These are phyloP conservation scores for Saccharomycopsis fermentans DNA, from an alignment of 805 yeast species.

Conservation along the genomic window DNA sequence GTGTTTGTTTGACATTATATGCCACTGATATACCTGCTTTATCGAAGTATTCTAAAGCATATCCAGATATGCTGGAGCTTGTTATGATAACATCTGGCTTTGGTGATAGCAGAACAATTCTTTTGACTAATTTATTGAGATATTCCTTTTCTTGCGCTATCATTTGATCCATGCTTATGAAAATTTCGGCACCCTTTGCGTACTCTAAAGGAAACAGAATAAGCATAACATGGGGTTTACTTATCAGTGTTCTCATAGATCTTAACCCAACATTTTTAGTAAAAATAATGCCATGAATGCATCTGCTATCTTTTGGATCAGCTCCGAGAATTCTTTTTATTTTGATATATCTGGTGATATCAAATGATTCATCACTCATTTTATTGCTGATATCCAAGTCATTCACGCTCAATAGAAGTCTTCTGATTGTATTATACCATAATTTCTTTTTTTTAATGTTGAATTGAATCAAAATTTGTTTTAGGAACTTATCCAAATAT, in stretches of 20 bases:
- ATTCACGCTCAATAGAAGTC: slow-evolving; percentile 45
- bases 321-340: slow-evolving; percentile 82
- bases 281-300: slow-evolving; percentile 72
- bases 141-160: slow-evolving; percentile 83
- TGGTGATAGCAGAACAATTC: slow-evolving; percentile 50
- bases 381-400: slow-evolving; percentile 48
- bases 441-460: slow-evolving; percentile 16
- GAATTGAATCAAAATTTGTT: slow-evolving; percentile 12
- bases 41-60: slow-evolving; percentile 62
- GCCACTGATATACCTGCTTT: slow-evolving; percentile 76
- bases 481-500: slow-evolving; percentile 6
- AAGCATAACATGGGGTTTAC: slow-evolving; percentile 66
- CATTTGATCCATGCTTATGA: slow-evolving; percentile 74
- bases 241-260: slow-evolving; percentile 57
- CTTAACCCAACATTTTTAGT: slow-evolving; percentile 76
- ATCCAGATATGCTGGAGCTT: slow-evolving; percentile 72
- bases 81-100: slow-evolving; percentile 72
- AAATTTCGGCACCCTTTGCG: slow-evolving; percentile 54
- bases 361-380: slow-evolving; percentile 58
- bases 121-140: slow-evolving; percentile 65
- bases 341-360: slow-evolving; percentile 81
- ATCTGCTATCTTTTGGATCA: slow-evolving; percentile 42
- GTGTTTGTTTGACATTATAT: slow-evolving; percentile 69
- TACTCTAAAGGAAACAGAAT: slow-evolving; percentile 88
- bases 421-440: slow-evolving; percentile 53